Percentiles rank a stretch among this genome's conserved stretches.
These are phyloP conservation scores for Apiotrichum siamense DNA, from an alignment of 1,284 basidiomycete genomes.

Conservation along the genomic window DNA sequence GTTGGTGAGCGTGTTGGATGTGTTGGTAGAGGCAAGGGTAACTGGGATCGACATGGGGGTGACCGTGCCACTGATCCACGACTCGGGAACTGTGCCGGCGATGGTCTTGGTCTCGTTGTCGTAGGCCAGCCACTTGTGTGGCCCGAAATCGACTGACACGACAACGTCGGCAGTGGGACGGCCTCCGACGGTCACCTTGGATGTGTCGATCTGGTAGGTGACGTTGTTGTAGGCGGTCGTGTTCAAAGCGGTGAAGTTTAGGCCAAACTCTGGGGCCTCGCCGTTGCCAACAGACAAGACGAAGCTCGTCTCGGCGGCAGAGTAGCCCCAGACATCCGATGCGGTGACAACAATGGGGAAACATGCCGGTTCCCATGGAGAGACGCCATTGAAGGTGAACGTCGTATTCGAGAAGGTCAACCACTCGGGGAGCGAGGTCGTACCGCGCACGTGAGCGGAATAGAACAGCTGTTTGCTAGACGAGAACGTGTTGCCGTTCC, in stretches of 20 bases:
- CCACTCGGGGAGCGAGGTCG: constrained; percentile 49
- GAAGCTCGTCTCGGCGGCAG: constrained; percentile 45
- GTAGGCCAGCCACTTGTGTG: constrained; percentile 47
- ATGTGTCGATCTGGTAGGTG: constrained; percentile 29
- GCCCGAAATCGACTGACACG: constrained; percentile 32
- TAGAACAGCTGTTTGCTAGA: constrained; percentile 36
- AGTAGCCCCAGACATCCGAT: constrained; percentile 47
- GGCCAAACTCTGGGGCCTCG: constrained; percentile 27
- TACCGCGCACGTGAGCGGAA: constrained; percentile 45
- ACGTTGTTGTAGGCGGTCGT: constrained; percentile 31
- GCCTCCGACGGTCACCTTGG: constrained; percentile 31
- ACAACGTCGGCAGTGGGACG: constrained; percentile 26
- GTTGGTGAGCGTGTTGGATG: constrained; percentile 31
- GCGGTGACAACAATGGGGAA: constrained; percentile 44
- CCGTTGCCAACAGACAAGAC: constrained; percentile 43
- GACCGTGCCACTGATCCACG: constrained; percentile 45
- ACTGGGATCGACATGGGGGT: constrained; percentile 41
- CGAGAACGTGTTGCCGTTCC: constrained; percentile 46
- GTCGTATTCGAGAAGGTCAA: constrained; percentile 51
- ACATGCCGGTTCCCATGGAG: constrained; percentile 43
- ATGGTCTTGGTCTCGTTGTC: constrained; percentile 39
- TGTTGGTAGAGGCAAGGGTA: constrained; percentile 33
- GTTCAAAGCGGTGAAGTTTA: constrained; percentile 15
- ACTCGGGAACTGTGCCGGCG: constrained; percentile 46
- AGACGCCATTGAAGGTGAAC: constrained; percentile 52